A percentile compares a stretch with the other conserved stretches of the same genome.
phyloP scores from a whole-genome alignment of 768 basidiomycete genomes.

The Boletus rex-veris region DNA sequence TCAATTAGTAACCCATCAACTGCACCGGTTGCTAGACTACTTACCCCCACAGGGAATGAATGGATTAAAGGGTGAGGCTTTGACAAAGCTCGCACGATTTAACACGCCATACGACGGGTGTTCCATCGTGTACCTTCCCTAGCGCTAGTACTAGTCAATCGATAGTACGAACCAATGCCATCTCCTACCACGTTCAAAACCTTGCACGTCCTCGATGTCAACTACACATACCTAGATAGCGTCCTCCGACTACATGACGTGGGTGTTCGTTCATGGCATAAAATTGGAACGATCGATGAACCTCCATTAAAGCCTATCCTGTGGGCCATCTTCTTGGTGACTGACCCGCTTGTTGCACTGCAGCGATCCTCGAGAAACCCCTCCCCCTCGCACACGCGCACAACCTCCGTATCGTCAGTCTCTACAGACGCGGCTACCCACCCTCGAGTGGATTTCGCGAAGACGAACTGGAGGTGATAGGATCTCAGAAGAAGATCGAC shows the following conservation, averaged over 20 bases:
- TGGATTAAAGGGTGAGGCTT: too few species aligned
- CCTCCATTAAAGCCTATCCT: too few species aligned
- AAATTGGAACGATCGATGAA: too few species aligned
- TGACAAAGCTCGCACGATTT: too few species aligned
- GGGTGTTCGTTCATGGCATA: conserved; percentile 20
- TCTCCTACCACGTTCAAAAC: neutral
- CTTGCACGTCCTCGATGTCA: conserved; percentile 11
- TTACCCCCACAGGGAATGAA: too few species aligned
- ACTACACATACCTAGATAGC: conserved; percentile 22
- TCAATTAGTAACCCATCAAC: too few species aligned
- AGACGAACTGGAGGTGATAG: conserved; percentile 8
- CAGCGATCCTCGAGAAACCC: conserved; percentile 15
- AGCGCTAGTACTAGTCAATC: too few species aligned
- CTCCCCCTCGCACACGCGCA: conserved; percentile 21
- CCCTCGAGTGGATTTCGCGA: conserved; percentile 25
- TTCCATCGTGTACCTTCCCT: too few species aligned
- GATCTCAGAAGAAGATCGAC: conserved; percentile 12
- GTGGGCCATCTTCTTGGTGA: neutral
- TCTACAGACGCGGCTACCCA: conserved; percentile 26
- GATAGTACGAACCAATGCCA: neutral
- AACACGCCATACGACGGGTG: too few species aligned
- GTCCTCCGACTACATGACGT: conserved; percentile 18
- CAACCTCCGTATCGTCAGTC: conserved; percentile 22
- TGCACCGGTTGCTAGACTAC: too few species aligned
- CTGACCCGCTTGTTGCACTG: neutral